These are phyloP conservation scores for Musa beccarii DNA, from an alignment of 176 grass and related monocot species.

Conservation along the genomic window DNA sequence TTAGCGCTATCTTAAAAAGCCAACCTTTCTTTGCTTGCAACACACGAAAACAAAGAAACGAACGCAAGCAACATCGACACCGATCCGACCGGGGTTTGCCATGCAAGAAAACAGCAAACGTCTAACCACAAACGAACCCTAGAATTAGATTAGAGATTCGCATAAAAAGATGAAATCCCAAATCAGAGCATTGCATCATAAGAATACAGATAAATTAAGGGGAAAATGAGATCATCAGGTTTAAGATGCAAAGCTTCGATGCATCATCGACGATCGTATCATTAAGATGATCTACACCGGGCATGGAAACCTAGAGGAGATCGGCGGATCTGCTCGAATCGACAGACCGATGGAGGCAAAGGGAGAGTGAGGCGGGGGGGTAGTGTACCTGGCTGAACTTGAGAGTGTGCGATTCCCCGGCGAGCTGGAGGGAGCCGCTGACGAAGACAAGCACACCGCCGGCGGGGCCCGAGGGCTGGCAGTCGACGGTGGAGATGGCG, in stretches of 20 bases:
- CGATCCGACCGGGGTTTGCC: neutral
- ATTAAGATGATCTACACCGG: neutral
- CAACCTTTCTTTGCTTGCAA: neutral
- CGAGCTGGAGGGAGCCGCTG: too few relatives aligned
- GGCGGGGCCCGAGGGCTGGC: too few relatives aligned
- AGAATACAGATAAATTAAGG: neutral
- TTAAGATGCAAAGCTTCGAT: neutral
- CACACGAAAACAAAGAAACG: neutral
- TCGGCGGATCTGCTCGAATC: neutral
- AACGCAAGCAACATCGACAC: too few relatives aligned
- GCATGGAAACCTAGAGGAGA: neutral
- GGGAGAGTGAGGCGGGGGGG: neutral
- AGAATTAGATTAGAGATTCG: neutral
- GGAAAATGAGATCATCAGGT: neutral
- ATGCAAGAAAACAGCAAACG: neutral
- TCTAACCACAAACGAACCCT: neutral
- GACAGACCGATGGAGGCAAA: neutral
- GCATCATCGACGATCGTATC: neutral
- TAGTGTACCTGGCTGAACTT: too few relatives aligned
- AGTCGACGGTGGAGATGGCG: slow-evolving; percentile 10
- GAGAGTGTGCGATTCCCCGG: too few relatives aligned
- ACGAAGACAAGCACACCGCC: too few relatives aligned
- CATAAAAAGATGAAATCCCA: neutral
- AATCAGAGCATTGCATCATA: neutral
- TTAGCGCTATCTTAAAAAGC: neutral